These are phyloP conservation scores for Rubroshorea leprosula DNA, from an alignment of 345 rosid species.

Conservation along the genomic window DNA sequence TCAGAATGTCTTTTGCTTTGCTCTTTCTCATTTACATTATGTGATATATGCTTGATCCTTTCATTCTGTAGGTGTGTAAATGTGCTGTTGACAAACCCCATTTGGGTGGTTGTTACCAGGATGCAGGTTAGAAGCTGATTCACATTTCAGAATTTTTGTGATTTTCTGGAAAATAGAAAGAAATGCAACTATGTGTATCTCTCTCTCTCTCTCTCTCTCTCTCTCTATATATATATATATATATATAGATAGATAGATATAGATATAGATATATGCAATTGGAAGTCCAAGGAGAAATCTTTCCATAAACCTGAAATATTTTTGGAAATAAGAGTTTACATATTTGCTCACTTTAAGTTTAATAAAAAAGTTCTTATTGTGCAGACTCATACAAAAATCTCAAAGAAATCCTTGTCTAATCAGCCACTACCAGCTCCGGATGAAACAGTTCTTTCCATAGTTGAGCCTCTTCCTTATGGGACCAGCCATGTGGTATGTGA, in stretches of 20 bases:
- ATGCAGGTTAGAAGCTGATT: conserved; percentile 76
- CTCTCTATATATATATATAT: too few relatives aligned
- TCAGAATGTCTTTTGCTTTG: not conserved
- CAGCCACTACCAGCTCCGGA: conserved; percentile 32
- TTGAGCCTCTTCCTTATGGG: conserved; percentile 64
- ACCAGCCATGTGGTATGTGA: conserved; percentile 59
- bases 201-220: too few relatives aligned
- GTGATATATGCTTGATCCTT: conserved; percentile 17
- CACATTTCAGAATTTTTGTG: not conserved
- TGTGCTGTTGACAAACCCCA: conserved; percentile 90
- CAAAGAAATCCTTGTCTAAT: conserved; percentile 34
- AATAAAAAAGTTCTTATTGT: conserved; percentile 14
- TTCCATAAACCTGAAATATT: too few relatives aligned
- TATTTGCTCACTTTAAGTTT: conserved; percentile 2
- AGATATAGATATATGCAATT: too few relatives aligned
- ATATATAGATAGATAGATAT: too few relatives aligned
- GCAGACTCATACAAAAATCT: conserved; percentile 75
- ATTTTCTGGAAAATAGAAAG: too few relatives aligned
- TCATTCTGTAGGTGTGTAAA: conserved; percentile 61
- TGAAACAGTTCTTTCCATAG: conserved; percentile 32
- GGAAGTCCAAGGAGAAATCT: too few relatives aligned
- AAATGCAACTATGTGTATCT: too few relatives aligned
- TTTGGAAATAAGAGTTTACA: not conserved
- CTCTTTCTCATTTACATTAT: not conserved
- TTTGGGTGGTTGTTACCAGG: conserved; percentile 95